Base-by-base conservation (phyloP, 495 filamentous ascomycete genomes). In the Platismatia glauca region DNA sequence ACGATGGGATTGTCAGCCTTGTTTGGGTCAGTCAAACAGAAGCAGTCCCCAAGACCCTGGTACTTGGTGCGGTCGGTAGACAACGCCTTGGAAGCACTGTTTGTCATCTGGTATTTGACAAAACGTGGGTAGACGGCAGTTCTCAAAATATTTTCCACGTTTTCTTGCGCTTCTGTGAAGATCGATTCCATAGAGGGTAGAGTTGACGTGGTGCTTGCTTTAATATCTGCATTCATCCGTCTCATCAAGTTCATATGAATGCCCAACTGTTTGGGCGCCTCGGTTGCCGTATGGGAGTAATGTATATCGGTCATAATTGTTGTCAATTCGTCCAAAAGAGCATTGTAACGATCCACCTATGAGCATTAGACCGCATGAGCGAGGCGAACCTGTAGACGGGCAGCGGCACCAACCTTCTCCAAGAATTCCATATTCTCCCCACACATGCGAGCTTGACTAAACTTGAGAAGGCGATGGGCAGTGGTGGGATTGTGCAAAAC, bases 1-100 rank as follows among this genome's bases (percentile, higher is more conserved):
- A 81, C 61, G 56, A 82, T 77, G 3, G 80, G 79, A 65, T 83
- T 81, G 62, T 82, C 79, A 3, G 74, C 74, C 52, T 71, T 71
- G 13, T 73, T 69, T 24, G 76, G 76, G 68, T 78, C 73, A 12
- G 76, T 78, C 52, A 78, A 53, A 52, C 75, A 75, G 63, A 78
- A 78, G 64, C 76, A 78, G 61, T 78, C 75, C 13, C 76, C 76
- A 33, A 78, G 61, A 12, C 76, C 76, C 52, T 69, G 69, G 50
- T 76, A 78, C 55, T 58, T 70, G 18, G 60, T 62, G 18, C 70
- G 71, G 57, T 76, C 70, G 31, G 64, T 61, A 13, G 74, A 64
- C 13, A 78, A 66, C 20, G 76, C 75, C 64, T 69, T 72, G 15
- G 70, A 70, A 22, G 76, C 76, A 39, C 72, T 74, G 24, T 72